Conservation (phyloP, 192 early-diverging fungal genomes). For the Phlyctochytrium planicorne region DNA sequence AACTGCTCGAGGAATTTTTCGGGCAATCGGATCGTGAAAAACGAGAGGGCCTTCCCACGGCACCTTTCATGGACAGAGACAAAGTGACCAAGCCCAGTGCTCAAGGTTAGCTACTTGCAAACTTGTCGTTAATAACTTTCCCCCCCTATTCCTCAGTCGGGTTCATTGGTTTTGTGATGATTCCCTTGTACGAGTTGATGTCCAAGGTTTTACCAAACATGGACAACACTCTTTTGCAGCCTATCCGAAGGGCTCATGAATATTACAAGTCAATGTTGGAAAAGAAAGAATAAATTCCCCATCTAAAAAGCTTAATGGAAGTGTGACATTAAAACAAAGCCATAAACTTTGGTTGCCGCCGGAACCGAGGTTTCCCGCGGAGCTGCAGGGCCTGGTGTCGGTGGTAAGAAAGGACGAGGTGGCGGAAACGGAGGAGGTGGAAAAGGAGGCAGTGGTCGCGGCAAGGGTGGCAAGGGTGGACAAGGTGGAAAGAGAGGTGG, state of each 20-base stretch:
- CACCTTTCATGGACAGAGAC: constrained; percentile 57
- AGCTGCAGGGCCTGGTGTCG: no score
- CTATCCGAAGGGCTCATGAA: constrained; percentile 41
- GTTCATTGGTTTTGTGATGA: constrained; percentile 55
- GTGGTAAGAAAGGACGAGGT: no score
- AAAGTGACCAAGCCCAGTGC: constrained; percentile 54
- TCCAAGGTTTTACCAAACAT: constrained; percentile 46
- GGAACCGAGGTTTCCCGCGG: no score
- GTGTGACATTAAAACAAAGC: no score
- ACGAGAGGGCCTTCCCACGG: constrained; percentile 43
- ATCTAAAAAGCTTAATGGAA: no score
- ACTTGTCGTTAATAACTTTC: not conserved
- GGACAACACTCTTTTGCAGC: constrained; percentile 39
- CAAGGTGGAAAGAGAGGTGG: no score
- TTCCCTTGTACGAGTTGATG: constrained; percentile 50
- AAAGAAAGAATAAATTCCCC: constrained; percentile 4
- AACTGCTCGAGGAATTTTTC: constrained; percentile 54
- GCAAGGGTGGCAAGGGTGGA: no score
- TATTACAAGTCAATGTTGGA: constrained; percentile 50
- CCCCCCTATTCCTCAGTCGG: constrained; percentile 10
- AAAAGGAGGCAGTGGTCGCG: no score
- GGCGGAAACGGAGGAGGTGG: no score
- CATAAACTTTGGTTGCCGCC: no score
- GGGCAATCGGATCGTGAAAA: constrained; percentile 51
- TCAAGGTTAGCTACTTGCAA: constrained; percentile 23